These are phyloP conservation scores for Helicocarpus griseus DNA, from an alignment of 2,329 filamentous ascomycete genomes.

Conservation along the genomic window DNA sequence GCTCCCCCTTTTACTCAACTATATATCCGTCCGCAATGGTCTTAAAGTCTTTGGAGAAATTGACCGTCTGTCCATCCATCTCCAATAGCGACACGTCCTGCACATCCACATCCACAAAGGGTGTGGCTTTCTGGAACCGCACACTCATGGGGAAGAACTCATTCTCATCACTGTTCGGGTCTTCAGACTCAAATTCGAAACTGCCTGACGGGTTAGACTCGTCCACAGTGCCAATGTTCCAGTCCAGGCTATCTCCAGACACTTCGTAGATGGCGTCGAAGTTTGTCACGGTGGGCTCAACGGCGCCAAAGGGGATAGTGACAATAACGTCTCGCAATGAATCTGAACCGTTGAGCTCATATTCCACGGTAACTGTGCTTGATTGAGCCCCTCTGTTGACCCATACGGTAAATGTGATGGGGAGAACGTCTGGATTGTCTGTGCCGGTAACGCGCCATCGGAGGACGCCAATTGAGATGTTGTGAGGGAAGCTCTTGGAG, in stretches of 20 bases:
- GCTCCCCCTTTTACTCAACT: slow-evolving; percentile 28
- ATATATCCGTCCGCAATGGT: slow-evolving; percentile 35
- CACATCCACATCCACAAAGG: slow-evolving; percentile 89
- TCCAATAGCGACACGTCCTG: slow-evolving; percentile 34
- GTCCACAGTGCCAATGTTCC: slow-evolving; percentile 80
- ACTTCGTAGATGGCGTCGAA: slow-evolving; percentile 94
- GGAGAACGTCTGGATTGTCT: slow-evolving; percentile 70
- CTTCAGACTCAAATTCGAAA: slow-evolving; percentile 91
- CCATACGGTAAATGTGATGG: slow-evolving; percentile 96
- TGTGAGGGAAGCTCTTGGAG: slow-evolving; percentile 81
- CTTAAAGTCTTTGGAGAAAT: slow-evolving; percentile 37
- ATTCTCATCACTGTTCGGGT: slow-evolving; percentile 72
- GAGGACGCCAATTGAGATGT: slow-evolving; percentile 85
- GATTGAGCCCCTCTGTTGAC: slow-evolving; percentile 78
- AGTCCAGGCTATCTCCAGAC: slow-evolving; percentile 83
- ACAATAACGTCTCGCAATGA: slow-evolving; percentile 75
- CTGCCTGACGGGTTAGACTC: slow-evolving; percentile 72
- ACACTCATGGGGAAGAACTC: slow-evolving; percentile 98
- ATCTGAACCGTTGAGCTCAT: slow-evolving; percentile 78
- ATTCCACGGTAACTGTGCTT: slow-evolving; percentile 88
- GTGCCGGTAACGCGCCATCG: slow-evolving; percentile 76
- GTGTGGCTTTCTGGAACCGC: slow-evolving; percentile 73
- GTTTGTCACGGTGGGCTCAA: slow-evolving; percentile 80
- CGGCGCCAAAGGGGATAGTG: slow-evolving; percentile 73
- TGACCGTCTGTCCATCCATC: slow-evolving; percentile 34